Evolutionary conservation across 441 rosid species (phyloP), one percentile per base, ranked within the genome.

Genomic region (Croton setiger): DNA sequence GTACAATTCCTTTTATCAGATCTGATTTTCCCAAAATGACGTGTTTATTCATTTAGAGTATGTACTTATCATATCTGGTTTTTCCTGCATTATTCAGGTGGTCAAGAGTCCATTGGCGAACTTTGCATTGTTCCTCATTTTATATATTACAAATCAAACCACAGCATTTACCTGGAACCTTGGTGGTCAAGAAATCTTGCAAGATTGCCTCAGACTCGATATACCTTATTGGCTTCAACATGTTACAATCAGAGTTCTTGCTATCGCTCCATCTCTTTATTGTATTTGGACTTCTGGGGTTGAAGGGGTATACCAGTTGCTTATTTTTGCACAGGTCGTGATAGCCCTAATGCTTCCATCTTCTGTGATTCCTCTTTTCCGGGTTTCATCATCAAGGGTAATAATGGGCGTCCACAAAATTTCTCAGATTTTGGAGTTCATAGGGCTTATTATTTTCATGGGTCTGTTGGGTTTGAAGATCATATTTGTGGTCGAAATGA

Each of bases 191-290:
- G 86, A 79, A 6, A 84, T 92, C 74, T 72, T 96, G 68, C 87
- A 87, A 53, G 86, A 83, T 74, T 91, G 91, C 72, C 89, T 94
- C 67, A 67, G 84, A 74, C 81, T 96, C 74, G 89, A 87, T 68
- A 83, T 93, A 63, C 99, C 99, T 36, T 74, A 79, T 79, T 96
- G 96, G 99, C 96, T 96, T 74, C 97, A 89, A 78, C 90, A 84
- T 63, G 88, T 84, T 64, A 87, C 96, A 44, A 79, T 91, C 75
- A 87, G 99, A 86, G 78, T 88, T 74, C 70, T 93, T 60, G 92
- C 96, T 43, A 84, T 91, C 73, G 83, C 88, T 64, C 96, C 96
- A 8, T 96, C 96, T 63, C 88, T 91, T 66, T 89, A 77, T 78
- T 91, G 96, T 77, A 85, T 88, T 57, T 88, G 95, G 95, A 89